Base-by-base conservation (phyloP, 2,329 filamentous ascomycete genomes). In the Nemania bipapillata region DNA sequence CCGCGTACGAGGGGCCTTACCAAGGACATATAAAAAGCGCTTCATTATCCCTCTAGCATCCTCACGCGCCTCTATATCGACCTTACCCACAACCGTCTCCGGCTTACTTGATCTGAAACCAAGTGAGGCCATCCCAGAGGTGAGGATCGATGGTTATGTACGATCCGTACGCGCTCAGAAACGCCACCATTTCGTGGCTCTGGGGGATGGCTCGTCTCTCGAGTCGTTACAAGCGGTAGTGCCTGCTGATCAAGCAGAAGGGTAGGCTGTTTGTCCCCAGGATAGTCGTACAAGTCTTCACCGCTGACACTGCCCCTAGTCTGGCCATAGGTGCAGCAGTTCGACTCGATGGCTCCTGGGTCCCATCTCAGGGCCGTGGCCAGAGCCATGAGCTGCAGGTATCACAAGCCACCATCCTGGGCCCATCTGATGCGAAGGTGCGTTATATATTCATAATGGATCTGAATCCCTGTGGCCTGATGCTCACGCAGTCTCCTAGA, bases 131-230 rank as follows among this genome's bases (percentile, higher is more conserved):
- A 80, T 83, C 47, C 73, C 80, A n/a, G 79, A 85, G 74, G 84
- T 91, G 55, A 85, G 86, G 65, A 83, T 97, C 74, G 87, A 91
- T 78, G 95, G 94, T 69, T 95, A 91, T 82, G 86, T 97, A 63
- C 89, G 92, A 71, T 95, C 93, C 3, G 90, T 97, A 68, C 88
- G 95, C 70, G 92, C 93, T 79, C 94, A 96, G 84, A 97, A 97
- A 79, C 87, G 87, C 24, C 85, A 91, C 68, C 90, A 91, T 4
- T 98, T 99, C 81, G 91, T 94, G 60, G 88, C 93, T 68, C 85
- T 98, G 60, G 91, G 91, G 11, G 96, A 99, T 83, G 96, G 96
- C 52, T 96, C 94, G 12, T 93, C 92, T 49, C 84, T 92, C 73
- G 85, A 90, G 70, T 85, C 92, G 30, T 80, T 98, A 63, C 96